These are phyloP conservation scores for Diospyros kaki DNA, from an alignment of 148 eudicot species.

Conservation along the genomic window DNA sequence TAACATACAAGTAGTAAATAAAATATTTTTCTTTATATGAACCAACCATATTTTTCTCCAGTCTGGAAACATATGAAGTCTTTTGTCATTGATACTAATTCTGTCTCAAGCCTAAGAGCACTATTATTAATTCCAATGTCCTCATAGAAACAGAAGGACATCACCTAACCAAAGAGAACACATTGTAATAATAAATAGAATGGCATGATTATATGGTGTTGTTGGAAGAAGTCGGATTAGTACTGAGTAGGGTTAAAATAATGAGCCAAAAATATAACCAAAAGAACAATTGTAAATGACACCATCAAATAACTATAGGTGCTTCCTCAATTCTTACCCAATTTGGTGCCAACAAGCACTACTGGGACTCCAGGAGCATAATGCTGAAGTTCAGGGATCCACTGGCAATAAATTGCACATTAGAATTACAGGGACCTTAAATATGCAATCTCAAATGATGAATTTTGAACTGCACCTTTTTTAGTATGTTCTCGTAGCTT, in stretches of 20 bases:
- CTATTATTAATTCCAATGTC: background rate
- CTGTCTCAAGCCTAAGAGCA: background rate
- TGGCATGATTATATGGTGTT: background rate
- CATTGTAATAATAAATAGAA: background rate
- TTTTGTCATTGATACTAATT: background rate
- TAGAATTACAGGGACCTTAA: constrained; percentile 15
- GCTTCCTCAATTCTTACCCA: constrained; percentile 40
- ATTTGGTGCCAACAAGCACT: constrained; percentile 92
- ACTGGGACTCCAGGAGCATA: constrained; percentile 91
- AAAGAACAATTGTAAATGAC: background rate
- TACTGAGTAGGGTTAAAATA: background rate
- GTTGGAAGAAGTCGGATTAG: background rate
- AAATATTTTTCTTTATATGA: no score
- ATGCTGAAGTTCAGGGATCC: constrained; percentile 99
- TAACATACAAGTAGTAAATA: no score
- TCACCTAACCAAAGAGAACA: background rate
- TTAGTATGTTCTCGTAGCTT: constrained; percentile 86
- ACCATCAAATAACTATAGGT: background rate
- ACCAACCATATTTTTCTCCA: no score
- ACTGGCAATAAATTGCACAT: constrained; percentile 51
- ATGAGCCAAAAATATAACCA: background rate
- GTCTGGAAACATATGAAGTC: background rate
- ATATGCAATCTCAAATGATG: background rate
- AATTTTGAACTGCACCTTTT: constrained; percentile 55
- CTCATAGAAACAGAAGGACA: background rate